Evolutionary conservation across 208 protist species (phyloP).

Genomic region (Acanthamoeba healyi): DNA sequence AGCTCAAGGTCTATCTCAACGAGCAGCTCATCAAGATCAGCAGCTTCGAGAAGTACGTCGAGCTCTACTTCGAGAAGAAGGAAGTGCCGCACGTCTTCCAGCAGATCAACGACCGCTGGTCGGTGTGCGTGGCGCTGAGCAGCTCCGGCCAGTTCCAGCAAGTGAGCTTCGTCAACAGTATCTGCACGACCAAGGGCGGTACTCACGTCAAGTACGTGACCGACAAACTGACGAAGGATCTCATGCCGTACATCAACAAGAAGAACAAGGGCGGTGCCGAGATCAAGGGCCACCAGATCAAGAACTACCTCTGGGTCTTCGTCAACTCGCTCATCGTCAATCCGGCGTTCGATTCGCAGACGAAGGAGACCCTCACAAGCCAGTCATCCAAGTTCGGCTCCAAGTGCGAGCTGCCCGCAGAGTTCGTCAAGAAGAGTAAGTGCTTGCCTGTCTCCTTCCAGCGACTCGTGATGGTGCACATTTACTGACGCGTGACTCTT

Average conservation of each 20-base stretch:
- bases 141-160: slow-evolving; percentile 96
- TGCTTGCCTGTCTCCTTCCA: not conserved
- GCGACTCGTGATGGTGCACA: not conserved
- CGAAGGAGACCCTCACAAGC: slow-evolving; percentile 99
- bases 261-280: slow-evolving; percentile 96
- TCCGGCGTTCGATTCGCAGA: slow-evolving; percentile 99
- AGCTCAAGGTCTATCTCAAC: slow-evolving; percentile 97
- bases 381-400: slow-evolving; percentile 97
- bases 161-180: slow-evolving; percentile 99
- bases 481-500: not conserved
- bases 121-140: slow-evolving; percentile 96
- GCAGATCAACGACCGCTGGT: slow-evolving; percentile 97
- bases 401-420: slow-evolving; percentile 95
- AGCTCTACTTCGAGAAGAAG: slow-evolving; percentile 84
- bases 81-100: slow-evolving; percentile 70
- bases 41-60: slow-evolving; percentile 98
- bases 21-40: slow-evolving; percentile 94
- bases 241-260: slow-evolving; percentile 94
- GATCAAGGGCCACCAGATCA: slow-evolving; percentile 95
- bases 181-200: slow-evolving; percentile 98
- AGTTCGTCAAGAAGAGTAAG: slow-evolving; percentile 94
- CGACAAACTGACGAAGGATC: slow-evolving; percentile 94
- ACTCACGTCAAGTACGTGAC: slow-evolving; percentile 99
- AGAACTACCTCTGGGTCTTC: slow-evolving; percentile 99
- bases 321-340: slow-evolving; percentile 99